Evolutionary conservation across 495 filamentous ascomycete species (phyloP).

Genomic region (Jackrogersella multiformis): DNA sequence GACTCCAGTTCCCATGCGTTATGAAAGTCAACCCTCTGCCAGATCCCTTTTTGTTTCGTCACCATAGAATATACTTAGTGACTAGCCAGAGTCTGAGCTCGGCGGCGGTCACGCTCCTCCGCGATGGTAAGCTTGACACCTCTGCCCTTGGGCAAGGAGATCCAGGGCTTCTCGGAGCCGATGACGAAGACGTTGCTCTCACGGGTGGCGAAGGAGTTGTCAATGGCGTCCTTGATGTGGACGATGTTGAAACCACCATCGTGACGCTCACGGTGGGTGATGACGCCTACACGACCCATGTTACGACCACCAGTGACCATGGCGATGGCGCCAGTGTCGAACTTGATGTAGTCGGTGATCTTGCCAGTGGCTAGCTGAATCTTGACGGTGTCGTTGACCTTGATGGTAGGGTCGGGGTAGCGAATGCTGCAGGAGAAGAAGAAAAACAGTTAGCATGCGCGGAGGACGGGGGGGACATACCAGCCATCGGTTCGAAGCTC

Average conservation of each 20-base stretch:
- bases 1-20: conserved; percentile 50
- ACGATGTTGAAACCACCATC: conserved; percentile 99
- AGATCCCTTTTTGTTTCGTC: conserved; percentile 40
- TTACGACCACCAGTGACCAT: conserved; percentile 99
- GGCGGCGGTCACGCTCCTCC: conserved; percentile 96
- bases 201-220: conserved; percentile 99
- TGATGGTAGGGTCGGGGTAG: conserved; percentile 96
- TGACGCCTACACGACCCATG: conserved; percentile 99
- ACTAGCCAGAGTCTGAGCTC: conserved; percentile 76
- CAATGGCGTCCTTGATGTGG: conserved; percentile 99
- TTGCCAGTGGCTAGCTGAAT: conserved; percentile 96
- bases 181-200: conserved; percentile 99
- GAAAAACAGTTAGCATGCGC: conserved; percentile 54
- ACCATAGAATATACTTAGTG: conserved; percentile 52
- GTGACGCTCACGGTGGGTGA: conserved; percentile 99
- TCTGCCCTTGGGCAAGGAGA: conserved; percentile 98
- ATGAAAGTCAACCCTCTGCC: conserved; percentile 45
- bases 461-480: conserved; percentile 51
- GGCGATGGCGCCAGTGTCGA: conserved; percentile 95
- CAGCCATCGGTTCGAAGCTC: conserved; percentile 56
- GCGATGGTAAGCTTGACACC: conserved; percentile 99
- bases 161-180: conserved; percentile 96
- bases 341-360: conserved; percentile 93
- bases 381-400: conserved; percentile 99
- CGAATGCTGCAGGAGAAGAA: conserved; percentile 79